Evolutionary conservation across 768 basidiomycete species (phyloP).

Genomic region (Hydnomerulius pinastri): DNA sequence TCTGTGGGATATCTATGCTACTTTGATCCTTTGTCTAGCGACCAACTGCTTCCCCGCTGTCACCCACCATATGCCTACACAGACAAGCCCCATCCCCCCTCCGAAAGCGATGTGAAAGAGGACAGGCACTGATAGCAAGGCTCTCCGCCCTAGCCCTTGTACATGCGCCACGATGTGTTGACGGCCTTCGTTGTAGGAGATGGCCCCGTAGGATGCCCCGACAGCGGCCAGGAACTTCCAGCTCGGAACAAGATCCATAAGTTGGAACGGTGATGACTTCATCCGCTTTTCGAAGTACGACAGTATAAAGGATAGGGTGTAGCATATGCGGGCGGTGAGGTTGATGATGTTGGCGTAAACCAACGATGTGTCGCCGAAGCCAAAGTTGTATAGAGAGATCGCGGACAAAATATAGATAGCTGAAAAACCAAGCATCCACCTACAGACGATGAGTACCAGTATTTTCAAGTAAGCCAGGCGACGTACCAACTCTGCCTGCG

Average conservation of each 20-base stretch:
- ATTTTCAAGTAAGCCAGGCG: background rate
- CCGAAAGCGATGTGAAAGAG: slow-evolving; percentile 30
- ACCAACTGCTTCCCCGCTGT: slow-evolving; percentile 28
- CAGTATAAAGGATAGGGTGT: slow-evolving; percentile 52
- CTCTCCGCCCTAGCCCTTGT: slow-evolving; percentile 14
- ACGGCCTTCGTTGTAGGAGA: slow-evolving; percentile 21
- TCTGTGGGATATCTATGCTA: slow-evolving; percentile 8
- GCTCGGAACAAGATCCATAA: slow-evolving; percentile 20
- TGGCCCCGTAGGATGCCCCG: slow-evolving; percentile 22
- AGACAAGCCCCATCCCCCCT: slow-evolving; percentile 23
- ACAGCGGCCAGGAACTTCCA: slow-evolving; percentile 29
- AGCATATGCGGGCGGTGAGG: slow-evolving; percentile 61
- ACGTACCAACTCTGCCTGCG: slow-evolving; percentile 63
- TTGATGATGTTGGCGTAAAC: slow-evolving; percentile 79
- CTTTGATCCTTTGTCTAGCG: slow-evolving; percentile 18
- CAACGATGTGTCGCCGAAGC: slow-evolving; percentile 65
- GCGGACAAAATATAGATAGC: slow-evolving; percentile 61
- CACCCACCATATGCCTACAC: slow-evolving; percentile 31
- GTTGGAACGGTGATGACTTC: slow-evolving; percentile 13
- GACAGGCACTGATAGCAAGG: slow-evolving; percentile 20
- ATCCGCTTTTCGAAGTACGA: slow-evolving; percentile 44
- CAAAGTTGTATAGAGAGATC: slow-evolving; percentile 44
- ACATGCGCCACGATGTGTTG: slow-evolving; percentile 15
- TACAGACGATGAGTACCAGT: slow-evolving; percentile 19
- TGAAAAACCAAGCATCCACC: slow-evolving; percentile 83